Conservation (phyloP, 805 yeast species). For the Saccharomycopsis amapae region DNA sequence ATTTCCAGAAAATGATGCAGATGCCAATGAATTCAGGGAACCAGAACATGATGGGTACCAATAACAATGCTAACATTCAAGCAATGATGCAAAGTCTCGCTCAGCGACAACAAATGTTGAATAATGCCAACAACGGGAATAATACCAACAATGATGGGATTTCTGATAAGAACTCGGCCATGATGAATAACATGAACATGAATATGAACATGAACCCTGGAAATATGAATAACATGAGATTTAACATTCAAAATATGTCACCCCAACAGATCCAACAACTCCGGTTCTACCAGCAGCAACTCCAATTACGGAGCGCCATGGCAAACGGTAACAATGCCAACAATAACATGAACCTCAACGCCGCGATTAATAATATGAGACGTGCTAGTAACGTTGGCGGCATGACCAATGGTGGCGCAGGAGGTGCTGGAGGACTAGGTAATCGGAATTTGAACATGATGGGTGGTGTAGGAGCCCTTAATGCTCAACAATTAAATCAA, state of each 20-base stretch:
- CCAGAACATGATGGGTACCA: not conserved
- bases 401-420: not conserved
- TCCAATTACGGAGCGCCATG: not conserved
- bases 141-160: slow-evolving; percentile 1
- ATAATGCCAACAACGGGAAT: slow-evolving; percentile 1
- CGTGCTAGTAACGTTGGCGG: not conserved
- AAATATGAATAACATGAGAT: not conserved
- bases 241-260: not conserved
- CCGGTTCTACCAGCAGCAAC: not conserved
- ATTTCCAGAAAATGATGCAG: slow-evolving; percentile 3
- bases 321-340: slow-evolving; percentile 1
- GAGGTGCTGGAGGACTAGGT: slow-evolving; percentile 3
- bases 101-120: slow-evolving; percentile 3
- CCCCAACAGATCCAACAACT: slow-evolving; percentile 9
- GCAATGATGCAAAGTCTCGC: not conserved
- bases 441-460: slow-evolving; percentile 3
- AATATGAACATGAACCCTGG: not conserved
- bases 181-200: not conserved
- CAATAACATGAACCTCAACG: not conserved
- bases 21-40: not conserved
- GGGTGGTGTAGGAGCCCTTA: slow-evolving; percentile 9
- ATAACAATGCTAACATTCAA: slow-evolving; percentile 13
- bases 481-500: slow-evolving; percentile 11
- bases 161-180: not conserved
- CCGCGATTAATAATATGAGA: slow-evolving; percentile 2